Evolutionary conservation across 805 yeast species (phyloP).

Genomic region (Kluyveromyces aestuarii): DNA sequence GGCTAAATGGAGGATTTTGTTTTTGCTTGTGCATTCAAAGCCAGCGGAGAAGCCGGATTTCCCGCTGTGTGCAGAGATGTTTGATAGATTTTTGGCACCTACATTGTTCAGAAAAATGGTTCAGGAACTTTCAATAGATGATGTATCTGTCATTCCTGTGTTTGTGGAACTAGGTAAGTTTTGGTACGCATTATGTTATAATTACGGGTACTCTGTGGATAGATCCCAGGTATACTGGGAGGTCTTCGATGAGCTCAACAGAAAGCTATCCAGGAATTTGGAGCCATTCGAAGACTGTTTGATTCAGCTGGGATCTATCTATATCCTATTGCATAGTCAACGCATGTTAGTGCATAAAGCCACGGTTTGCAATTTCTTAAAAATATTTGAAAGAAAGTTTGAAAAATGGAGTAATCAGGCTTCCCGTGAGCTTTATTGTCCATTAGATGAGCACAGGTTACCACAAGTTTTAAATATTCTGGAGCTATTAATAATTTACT

Average conservation of each 20-base stretch:
- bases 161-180: constrained; percentile 8
- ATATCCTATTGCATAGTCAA: constrained; percentile 5
- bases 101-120: constrained; percentile 2
- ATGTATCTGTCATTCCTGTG: not conserved
- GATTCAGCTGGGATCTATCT: constrained; percentile 7
- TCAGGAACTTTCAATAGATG: not conserved
- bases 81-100: constrained; percentile 4
- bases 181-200: constrained; percentile 10
- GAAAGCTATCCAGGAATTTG: constrained; percentile 3
- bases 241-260: constrained; percentile 3
- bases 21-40: constrained; percentile 6
- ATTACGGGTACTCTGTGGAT: constrained; percentile 3
- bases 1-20: constrained; percentile 8
- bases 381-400: constrained; percentile 3
- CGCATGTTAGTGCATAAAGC: constrained; percentile 2
- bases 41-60: not conserved
- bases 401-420: constrained; percentile 4
- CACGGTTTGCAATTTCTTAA: constrained; percentile 4
- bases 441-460: constrained; percentile 5
- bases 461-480: constrained; percentile 7
- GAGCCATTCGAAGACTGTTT: constrained; percentile 2
- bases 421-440: constrained; percentile 4
- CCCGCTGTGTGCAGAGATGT: not conserved
- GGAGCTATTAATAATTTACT: constrained; percentile 2
- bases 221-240: constrained; percentile 4